Percentiles rank a stretch among this genome's conserved stretches.
Evolutionary conservation across 306 rosid genomes (phyloP).

Genomic region (Ochetophila trinervis): DNA sequence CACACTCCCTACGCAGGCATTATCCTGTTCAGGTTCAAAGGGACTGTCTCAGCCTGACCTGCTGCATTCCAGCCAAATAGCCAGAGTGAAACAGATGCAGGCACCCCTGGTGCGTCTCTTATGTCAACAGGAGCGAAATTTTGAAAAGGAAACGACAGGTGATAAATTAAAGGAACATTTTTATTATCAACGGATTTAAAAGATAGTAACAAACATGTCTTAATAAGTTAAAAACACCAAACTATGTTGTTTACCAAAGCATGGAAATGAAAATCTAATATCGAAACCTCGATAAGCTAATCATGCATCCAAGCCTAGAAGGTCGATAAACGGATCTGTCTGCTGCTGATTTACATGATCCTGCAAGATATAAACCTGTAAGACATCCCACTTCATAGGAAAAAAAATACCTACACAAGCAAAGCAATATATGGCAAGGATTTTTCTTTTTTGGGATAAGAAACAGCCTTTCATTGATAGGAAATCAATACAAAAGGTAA

Average conservation of each 20-base stretch:
- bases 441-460: too few species aligned
- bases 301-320: constrained; percentile 33
- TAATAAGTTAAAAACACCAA: constrained; percentile 43
- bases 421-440: neutral
- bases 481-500: too few species aligned
- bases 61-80: constrained; percentile 46
- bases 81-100: constrained; percentile 61
- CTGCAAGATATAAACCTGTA: constrained; percentile 37
- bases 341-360: constrained; percentile 28
- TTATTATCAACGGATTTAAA: constrained; percentile 41
- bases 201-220: constrained; percentile 27
- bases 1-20: constrained; percentile 99
- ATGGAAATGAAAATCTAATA: constrained; percentile 29
- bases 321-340: constrained; percentile 29
- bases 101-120: constrained; percentile 99
- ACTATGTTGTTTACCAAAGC: constrained; percentile 39
- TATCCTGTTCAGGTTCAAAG: constrained; percentile 99
- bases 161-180: constrained; percentile 17
- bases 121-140: constrained; percentile 40
- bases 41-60: constrained; percentile 98
- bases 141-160: neutral
- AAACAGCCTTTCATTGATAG: too few species aligned
- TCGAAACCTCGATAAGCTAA: constrained; percentile 30
- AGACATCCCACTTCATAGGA: constrained; percentile 23
- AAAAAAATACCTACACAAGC: neutral